Evolutionary conservation across 176 grass and related monocot genomes (phyloP), one percentile per base, ranked within the genome.

Genomic region (Ensete glaucum): DNA sequence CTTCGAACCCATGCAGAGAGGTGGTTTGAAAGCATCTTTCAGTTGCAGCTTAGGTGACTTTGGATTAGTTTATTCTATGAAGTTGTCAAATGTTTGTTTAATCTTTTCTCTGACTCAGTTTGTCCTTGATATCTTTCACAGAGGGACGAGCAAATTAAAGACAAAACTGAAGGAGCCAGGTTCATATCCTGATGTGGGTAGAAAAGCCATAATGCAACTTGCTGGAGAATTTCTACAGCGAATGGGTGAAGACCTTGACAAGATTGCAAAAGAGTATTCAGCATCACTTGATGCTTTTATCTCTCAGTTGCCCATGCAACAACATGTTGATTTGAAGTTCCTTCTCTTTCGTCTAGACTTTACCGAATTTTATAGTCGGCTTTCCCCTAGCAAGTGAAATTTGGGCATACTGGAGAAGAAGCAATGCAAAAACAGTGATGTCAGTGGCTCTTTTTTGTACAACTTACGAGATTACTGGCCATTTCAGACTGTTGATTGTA

Each of bases 241-340:
- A 87, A 98, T 98, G 94, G 86, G 86, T 85, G 90, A 93, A 87
- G 94, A 98, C 69, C 63, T 98, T 88, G 90, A 93, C 73, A 86
- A 71, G 77, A 93, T 98, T 2, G 86, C 88, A 11, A 98, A 87
- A 87, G 94, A 93, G 52, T 93, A 91, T 85, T 91, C 88, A 43
- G 58, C 84, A 73, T 98, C 90, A 71, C 90, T 98, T 62, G 84
- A 87, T 85, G 83, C 77, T 21, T 98, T 98, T 85, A 98, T 98
- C 71, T 85, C 88, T 52, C 88, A 91, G 75, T 81, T 98, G 76
- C 90, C 94, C 16, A 67, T 87, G 86, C 94, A 98, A 78, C 94
- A 98, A 24, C 94, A 98, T 76, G 88, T 98, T 58, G 94, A 93
- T 74, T 77, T 98, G 73, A 98, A 98, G 72, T 98, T 93, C 76